Base-by-base conservation (phyloP, 2,329 filamentous ascomycete species). In the Ambrosiella xylebori region DNA sequence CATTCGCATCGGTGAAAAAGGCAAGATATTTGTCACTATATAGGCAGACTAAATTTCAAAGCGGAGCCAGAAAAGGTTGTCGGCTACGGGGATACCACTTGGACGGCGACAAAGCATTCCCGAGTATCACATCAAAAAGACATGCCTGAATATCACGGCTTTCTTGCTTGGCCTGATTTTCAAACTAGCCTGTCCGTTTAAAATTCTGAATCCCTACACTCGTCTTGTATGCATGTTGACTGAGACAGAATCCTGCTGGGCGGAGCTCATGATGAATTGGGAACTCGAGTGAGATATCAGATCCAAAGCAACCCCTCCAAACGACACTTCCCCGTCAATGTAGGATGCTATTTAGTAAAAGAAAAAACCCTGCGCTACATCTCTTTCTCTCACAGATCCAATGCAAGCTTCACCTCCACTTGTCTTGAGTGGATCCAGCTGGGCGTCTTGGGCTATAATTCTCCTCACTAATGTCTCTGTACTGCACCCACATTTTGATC, bases 401-500 rank as follows among this genome's bases (percentile, higher is more conserved):
- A 19, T 54, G n/a, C 38, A 40, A 15, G 38, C 38, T 38, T 11
- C 41, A 44, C 35, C 39, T 36, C 37, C 40, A 15, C 38, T 36
- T 51, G 7, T 51, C 35, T 51, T 9, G 47, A 27, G 47, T 19
- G 13, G 47, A 51, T 51, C 15, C 41, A 13, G 27, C 49, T 53
- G 13, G 35, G 51, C 8, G 37, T 15, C 27, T 13, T 17, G 51
- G 15, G 6, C 27, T 36, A 7, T 37, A n/a, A 12, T 35, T 53
- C 27, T 38, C 37, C 9, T n/a, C 19, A 35, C 35, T 38, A 7
- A n/a, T 41, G 17, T 41, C 38, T 17, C 52, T 54, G 37, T 39
- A 44, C 52, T 41, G 12, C 9, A 41, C 15, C 52, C 37, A 54
- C 38, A 35, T 58, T 58, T 53, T 45, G 57, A 58, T 58, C 57